A percentile compares a stretch with the other conserved stretches of the same genome.
Conservation (phyloP, 2,329 filamentous ascomycete species). For the Colletotrichum musicola region DNA sequence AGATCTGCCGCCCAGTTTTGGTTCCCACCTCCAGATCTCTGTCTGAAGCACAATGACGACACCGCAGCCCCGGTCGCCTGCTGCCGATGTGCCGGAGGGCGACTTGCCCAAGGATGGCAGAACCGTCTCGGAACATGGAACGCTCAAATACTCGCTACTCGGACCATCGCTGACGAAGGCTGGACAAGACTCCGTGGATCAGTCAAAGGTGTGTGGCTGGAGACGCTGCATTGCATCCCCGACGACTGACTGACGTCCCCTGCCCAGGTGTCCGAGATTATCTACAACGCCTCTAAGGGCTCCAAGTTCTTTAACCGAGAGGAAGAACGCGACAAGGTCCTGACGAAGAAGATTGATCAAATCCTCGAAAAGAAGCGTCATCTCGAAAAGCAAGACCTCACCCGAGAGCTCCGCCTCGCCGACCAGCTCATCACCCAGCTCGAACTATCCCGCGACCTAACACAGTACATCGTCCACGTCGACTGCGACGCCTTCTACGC, state of each 20-base stretch:
- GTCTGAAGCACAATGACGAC: constrained; percentile 29
- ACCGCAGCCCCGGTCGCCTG: constrained; percentile 28
- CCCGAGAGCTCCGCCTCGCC: constrained; percentile 78
- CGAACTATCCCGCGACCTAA: constrained; percentile 83
- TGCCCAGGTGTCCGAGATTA: constrained; percentile 86
- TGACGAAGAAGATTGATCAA: constrained; percentile 87
- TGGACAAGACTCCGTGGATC: constrained; percentile 93
- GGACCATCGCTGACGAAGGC: constrained; percentile 94
- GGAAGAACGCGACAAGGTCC: constrained; percentile 81
- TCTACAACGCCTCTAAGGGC: constrained; percentile 96
- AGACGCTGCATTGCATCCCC: not conserved
- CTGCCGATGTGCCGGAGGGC: constrained; percentile 18
- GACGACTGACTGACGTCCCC: not conserved
- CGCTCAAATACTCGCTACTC: constrained; percentile 89
- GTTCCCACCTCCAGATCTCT: not conserved
- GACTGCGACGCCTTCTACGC: constrained; percentile 99
- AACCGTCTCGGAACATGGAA: constrained; percentile 56
- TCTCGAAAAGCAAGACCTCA: constrained; percentile 82
- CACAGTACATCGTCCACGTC: constrained; percentile 88
- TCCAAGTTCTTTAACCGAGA: constrained; percentile 97
- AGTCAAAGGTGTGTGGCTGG: constrained; percentile 73
- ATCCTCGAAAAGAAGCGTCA: constrained; percentile 81
- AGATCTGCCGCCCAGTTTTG: not conserved
- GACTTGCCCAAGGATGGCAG: constrained; percentile 2
- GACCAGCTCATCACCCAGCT: constrained; percentile 86